Base-by-base conservation (phyloP, 768 basidiomycete species). In the Flagelloscypha sp. region DNA sequence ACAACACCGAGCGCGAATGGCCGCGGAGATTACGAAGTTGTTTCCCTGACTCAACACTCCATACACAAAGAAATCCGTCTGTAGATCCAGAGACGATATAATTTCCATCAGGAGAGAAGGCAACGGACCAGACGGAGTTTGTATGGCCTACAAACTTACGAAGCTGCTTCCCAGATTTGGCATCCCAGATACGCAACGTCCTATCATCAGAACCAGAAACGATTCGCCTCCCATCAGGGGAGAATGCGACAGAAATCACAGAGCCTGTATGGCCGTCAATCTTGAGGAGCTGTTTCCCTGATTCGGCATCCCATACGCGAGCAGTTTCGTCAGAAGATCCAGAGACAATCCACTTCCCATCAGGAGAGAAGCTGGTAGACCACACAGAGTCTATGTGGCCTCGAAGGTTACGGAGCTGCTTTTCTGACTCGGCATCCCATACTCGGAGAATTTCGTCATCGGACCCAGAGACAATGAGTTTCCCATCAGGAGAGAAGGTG, bases 281-380 rank as follows among this genome's bases (percentile, higher is more conserved):
- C 18, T 36, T 11, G 10, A 13, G 34, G 13, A 21, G n/a, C 19
- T 37, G 20, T 10, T 8, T 37, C 6, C 35, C 37, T 17, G 37
- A 18, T 13, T 11, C 13, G 5, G 18, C 6, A 10, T 37, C 15
- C 37, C 37, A 38, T 8, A 38, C 12, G 16, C 32, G 31, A 11
- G 36, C 15, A n/a, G 37, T 38, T 9, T 21, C 22, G 24, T 68
- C 65, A 15, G 61, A 47, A 25, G 54, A 56, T 4, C 61, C 64
- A n/a, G 64, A 63, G 29, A 60, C 63, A 19, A 68, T 52, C 29
- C 59, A 49, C 27, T 20, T 22, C 6, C 62, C 62, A 44, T 66
- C 62, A 22, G 64, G 63, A 10, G 59, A 62, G 36, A 68, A 57
- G 43, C 52, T 44, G 36, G 65, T 60, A 27, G 50, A 54, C 2